Base-by-base conservation (phyloP, 2,329 filamentous ascomycete species). In the Colletotrichum scovillei region DNA sequence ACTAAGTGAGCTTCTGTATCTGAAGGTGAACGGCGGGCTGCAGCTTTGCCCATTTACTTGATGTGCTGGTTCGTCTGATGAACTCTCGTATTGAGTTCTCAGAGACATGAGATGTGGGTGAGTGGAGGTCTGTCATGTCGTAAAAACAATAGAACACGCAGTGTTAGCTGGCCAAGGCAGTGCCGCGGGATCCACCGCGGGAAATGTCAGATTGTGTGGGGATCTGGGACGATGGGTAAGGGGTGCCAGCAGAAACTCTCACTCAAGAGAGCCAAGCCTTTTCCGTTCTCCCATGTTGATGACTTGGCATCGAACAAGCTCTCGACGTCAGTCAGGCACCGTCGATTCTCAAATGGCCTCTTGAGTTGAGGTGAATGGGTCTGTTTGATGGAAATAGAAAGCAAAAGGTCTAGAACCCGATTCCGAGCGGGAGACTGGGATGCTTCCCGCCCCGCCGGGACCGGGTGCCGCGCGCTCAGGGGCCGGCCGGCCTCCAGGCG, bases 171-270 rank as follows among this genome's bases (percentile, higher is more conserved):
- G n/a, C 22, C 26, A 67, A 28, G 55, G 35, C n/a, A 59, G 11
- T 52, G 38, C 59, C 35, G 26, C 60, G 8, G 65, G 38, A 62
- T 53, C 52, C 65, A 58, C 58, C 12, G 6, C 4, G 64, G 28
- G 38, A 63, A 58, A 58, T 46, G 24, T 32, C 38, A 62, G 46
- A 32, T 46, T 70, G 42, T 70, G 42, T 53, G 67, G 62, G 24
- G 53, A 35, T 63, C 6, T 53, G 7, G 28, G 14, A 56, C 9
- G 7, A 58, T 53, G 63, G 42, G 30, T 59, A 19, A 35, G 38
- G 52, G 49, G n/a, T 55, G 2, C 12, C 26, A 38, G 30, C n/a
- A 32, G n/a, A 49, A 49, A 49, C 38, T 42, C 56, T n/a, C 22
- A 57, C 8, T 11, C 11, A 42, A 30, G 65, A 58, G 26, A 55